Evolutionary conservation across 805 yeast species (phyloP).

Genomic region (Ogataea neopini): DNA sequence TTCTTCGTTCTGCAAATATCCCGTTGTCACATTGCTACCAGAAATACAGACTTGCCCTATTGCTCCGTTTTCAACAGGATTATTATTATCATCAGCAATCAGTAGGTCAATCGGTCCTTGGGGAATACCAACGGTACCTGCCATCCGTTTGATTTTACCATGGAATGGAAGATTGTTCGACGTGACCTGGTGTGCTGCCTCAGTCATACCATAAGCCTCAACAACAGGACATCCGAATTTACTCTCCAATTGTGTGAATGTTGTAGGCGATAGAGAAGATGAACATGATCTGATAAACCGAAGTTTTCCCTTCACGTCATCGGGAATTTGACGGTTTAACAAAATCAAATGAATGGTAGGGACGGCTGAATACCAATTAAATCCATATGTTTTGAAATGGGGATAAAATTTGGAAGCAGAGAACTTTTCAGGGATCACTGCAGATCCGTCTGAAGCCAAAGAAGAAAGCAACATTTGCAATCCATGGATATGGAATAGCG

Average conservation of each 20-base stretch:
- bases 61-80: slow-evolving; percentile 47
- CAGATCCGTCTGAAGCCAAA: slow-evolving; percentile 58
- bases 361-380: slow-evolving; percentile 76
- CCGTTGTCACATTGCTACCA: slow-evolving; percentile 70
- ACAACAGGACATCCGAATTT: slow-evolving; percentile 65
- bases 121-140: slow-evolving; percentile 66
- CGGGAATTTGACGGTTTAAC: slow-evolving; percentile 52
- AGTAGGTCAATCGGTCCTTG: slow-evolving; percentile 70
- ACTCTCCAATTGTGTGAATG: slow-evolving; percentile 56
- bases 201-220: slow-evolving; percentile 83
- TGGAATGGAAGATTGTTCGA: slow-evolving; percentile 59
- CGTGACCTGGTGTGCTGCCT: slow-evolving; percentile 79
- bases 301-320: slow-evolving; percentile 48
- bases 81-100: slow-evolving; percentile 53
- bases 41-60: slow-evolving; percentile 70
- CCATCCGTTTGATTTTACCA: slow-evolving; percentile 56
- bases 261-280: slow-evolving; percentile 66
- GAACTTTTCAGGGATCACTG: slow-evolving; percentile 61
- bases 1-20: slow-evolving; percentile 69
- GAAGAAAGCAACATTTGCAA: slow-evolving; percentile 66
- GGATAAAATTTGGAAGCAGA: slow-evolving; percentile 63
- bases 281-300: slow-evolving; percentile 75
- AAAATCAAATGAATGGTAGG: slow-evolving; percentile 75
- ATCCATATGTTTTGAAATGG: slow-evolving; percentile 49
- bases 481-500: slow-evolving; percentile 77